Evolutionary conservation across 306 rosid species (phyloP).

Genomic region (Cicer yamashitae): DNA sequence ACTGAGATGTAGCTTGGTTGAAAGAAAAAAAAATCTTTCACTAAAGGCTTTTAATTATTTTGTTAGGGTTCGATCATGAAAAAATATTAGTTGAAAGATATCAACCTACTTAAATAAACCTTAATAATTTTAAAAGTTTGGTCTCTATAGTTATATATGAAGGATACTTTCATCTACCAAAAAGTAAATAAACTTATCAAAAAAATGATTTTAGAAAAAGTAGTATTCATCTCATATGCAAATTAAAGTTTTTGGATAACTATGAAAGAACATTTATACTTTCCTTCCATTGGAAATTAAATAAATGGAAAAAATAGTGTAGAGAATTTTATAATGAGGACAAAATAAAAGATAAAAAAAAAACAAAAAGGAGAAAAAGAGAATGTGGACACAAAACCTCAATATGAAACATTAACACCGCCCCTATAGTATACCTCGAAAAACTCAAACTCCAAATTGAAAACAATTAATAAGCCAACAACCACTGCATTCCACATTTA

Average conservation of each 20-base stretch:
- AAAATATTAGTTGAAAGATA: too few species aligned
- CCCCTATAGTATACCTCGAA: conserved; percentile 43
- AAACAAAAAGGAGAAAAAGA: background rate
- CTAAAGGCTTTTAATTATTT: too few species aligned
- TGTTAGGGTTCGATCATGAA: too few species aligned
- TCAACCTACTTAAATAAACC: too few species aligned
- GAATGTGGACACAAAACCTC: conserved; percentile 20
- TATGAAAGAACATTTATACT: background rate
- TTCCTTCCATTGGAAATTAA: background rate
- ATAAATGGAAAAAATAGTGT: background rate
- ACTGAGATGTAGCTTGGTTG: too few species aligned
- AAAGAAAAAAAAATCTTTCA: too few species aligned
- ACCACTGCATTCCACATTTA: conserved; percentile 48
- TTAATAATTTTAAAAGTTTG: too few species aligned
- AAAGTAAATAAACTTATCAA: too few species aligned
- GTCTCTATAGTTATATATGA: too few species aligned
- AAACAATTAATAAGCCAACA: conserved; percentile 49
- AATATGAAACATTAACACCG: conserved; percentile 31
- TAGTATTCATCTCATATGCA: too few species aligned
- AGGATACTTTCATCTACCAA: too few species aligned
- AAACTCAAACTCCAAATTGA: conserved; percentile 14
- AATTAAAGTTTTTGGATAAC: background rate
- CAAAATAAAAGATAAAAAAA: background rate
- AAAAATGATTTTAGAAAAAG: too few species aligned
- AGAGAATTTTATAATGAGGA: background rate